Percentiles rank a stretch among this genome's conserved stretches.
phyloP scores from a whole-genome alignment of 2,329 filamentous ascomycete species.

The Xylariaceae sp. region DNA sequence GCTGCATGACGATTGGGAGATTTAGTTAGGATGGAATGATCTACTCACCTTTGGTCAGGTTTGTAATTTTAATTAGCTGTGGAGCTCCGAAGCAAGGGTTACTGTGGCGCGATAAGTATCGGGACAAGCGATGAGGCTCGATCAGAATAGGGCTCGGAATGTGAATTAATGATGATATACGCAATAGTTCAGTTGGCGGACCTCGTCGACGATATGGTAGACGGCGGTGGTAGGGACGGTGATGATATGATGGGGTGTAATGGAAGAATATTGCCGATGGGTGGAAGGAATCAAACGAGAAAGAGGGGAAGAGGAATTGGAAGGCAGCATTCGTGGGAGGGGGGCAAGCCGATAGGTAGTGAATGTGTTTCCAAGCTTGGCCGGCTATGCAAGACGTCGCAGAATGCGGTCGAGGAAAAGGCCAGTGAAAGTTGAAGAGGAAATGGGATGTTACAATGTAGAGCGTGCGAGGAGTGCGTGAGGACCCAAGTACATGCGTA shows the following conservation, averaged over 20 bases:
- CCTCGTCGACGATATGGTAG: conserved; percentile 11
- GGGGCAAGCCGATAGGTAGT: conserved; percentile 18
- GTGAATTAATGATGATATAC: conserved; percentile 30
- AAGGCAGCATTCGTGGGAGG: conserved; percentile 28
- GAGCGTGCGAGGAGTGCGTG: not conserved
- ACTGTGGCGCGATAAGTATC: conserved; percentile 32
- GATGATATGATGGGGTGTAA: not conserved
- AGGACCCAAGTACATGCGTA: conserved; percentile 14
- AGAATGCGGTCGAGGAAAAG: conserved; percentile 10
- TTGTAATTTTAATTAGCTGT: conserved; percentile 37
- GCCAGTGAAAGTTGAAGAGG: conserved; percentile 9
- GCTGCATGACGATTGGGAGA: conserved; percentile 27
- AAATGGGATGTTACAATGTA: not conserved
- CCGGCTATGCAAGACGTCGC: conserved; percentile 15
- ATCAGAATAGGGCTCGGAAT: conserved; percentile 21
- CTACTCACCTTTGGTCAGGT: conserved; percentile 32
- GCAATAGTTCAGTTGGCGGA: conserved; percentile 7
- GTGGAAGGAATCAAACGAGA: conserved; percentile 8
- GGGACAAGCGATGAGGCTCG: conserved; percentile 26
- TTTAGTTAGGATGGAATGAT: conserved; percentile 26
- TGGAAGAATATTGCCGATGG: not conserved
- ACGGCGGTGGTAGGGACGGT: not conserved
- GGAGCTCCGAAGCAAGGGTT: conserved; percentile 38
- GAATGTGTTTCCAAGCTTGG: conserved; percentile 15
- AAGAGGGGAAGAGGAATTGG: conserved; percentile 14